phyloP scores from a whole-genome alignment of 192 early-diverging fungal species.

The Piromyces sp. region DNA sequence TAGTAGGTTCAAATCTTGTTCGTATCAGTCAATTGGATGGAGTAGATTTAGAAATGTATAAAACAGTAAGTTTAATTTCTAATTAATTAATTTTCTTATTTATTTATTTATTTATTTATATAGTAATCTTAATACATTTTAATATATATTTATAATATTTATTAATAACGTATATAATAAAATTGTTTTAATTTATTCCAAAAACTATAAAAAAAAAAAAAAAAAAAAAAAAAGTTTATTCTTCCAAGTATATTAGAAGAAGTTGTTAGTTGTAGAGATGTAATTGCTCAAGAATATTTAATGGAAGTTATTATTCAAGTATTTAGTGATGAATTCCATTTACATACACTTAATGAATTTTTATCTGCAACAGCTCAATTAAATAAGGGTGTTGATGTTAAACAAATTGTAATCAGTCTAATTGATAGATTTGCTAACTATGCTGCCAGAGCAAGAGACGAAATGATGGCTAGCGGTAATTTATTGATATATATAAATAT shows the following conservation, averaged over 20 bases:
- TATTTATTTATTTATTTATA: too few relatives aligned
- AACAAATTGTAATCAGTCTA: conserved; percentile 86
- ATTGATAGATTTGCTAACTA: conserved; percentile 87
- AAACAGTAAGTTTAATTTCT: conserved; percentile 21
- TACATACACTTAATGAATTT: conserved; percentile 73
- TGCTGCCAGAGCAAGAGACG: conserved; percentile 48
- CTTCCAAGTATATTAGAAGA: conserved; percentile 86
- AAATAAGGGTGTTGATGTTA: conserved; percentile 85
- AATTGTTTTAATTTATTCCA: too few relatives aligned
- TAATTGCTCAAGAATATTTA: conserved; percentile 97
- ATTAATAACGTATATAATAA: too few relatives aligned
- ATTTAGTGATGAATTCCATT: conserved; percentile 93
- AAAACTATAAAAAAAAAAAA: too few relatives aligned
- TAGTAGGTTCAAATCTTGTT: conserved; percentile 94
- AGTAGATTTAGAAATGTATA: conserved; percentile 67
- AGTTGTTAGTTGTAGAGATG: conserved; percentile 89
- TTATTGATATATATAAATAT: too few relatives aligned
- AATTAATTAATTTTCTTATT: too few relatives aligned
- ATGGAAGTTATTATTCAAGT: conserved; percentile 99
- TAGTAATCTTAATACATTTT: too few relatives aligned
- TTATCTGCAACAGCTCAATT: conserved; percentile 80
- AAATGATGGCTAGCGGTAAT: background rate
- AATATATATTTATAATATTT: too few relatives aligned
- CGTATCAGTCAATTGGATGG: conserved; percentile 82
- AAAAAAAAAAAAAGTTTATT: conserved; percentile 27